Evolutionary conservation across 768 basidiomycete genomes (phyloP).

Genomic region (Kwoniella dejecticola): DNA sequence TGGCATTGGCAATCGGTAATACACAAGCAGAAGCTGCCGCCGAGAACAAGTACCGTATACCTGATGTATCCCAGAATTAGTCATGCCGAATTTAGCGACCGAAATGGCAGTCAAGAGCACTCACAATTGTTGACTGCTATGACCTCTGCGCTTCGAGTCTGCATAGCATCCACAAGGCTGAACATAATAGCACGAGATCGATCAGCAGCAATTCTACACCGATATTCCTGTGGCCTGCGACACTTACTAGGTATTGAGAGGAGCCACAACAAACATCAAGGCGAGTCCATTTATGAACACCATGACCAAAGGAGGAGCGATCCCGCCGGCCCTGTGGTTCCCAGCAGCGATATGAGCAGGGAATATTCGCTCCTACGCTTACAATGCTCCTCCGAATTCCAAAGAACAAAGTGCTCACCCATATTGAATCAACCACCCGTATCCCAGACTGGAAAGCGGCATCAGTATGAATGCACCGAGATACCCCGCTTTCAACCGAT

Average conservation of each 20-base stretch:
- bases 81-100: no score
- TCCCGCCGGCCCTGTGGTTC: conserved; percentile 37
- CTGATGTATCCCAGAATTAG: conserved; percentile 7
- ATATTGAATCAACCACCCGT: conserved; percentile 16
- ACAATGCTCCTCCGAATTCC: conserved; percentile 1
- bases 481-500: conserved; percentile 49
- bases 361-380: neutral
- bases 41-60: conserved; percentile 51
- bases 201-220: neutral
- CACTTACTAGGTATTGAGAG: conserved; percentile 51
- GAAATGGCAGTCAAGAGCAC: neutral
- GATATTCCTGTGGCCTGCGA: neutral
- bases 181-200: neutral
- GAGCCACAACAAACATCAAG: conserved; percentile 49
- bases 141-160: conserved; percentile 41
- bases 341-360: neutral
- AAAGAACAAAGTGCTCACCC: no score
- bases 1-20: conserved; percentile 53
- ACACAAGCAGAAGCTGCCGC: conserved; percentile 55
- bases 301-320: conserved; percentile 48
- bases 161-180: conserved; percentile 42
- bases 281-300: conserved; percentile 43
- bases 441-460: conserved; percentile 34
- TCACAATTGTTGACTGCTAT: conserved; percentile 56
- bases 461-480: conserved; percentile 47